Evolutionary conservation across 2,329 filamentous ascomycete genomes (phyloP).

Genomic region (Ilyonectria mors-panacis): DNA sequence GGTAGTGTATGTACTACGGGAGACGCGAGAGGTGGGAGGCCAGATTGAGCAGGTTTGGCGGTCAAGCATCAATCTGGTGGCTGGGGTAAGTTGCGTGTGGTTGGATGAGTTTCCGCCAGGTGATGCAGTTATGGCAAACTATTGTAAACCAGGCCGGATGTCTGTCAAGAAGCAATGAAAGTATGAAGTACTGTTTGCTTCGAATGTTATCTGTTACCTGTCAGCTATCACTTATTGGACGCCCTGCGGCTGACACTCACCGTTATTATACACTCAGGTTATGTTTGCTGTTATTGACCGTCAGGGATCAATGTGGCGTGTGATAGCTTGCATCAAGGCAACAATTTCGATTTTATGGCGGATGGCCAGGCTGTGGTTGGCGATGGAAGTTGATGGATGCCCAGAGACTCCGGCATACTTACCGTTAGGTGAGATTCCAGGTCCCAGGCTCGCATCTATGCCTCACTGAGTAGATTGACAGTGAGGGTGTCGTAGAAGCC

Average conservation of each 20-base stretch:
- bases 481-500: not conserved
- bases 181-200: not conserved
- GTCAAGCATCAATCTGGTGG: constrained; percentile 14
- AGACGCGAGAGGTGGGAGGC: not conserved
- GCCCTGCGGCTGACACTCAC: not conserved
- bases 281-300: not conserved
- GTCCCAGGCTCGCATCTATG: too few species aligned
- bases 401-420: not conserved
- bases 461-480: not conserved
- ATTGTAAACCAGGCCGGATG: not conserved
- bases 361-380: not conserved
- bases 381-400: not conserved
- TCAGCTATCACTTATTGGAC: not conserved
- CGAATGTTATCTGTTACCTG: not conserved
- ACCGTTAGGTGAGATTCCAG: not conserved
- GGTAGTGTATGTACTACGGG: constrained; percentile 8
- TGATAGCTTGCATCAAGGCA: not conserved
- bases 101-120: constrained; percentile 5
- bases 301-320: not conserved
- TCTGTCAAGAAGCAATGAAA: not conserved
- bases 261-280: not conserved
- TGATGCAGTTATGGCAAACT: not conserved
- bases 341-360: not conserved
- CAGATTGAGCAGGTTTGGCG: not conserved
- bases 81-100: not conserved